Evolutionary conservation across 345 rosid genomes (phyloP).

Genomic region (Mallotus nudiflorus): DNA sequence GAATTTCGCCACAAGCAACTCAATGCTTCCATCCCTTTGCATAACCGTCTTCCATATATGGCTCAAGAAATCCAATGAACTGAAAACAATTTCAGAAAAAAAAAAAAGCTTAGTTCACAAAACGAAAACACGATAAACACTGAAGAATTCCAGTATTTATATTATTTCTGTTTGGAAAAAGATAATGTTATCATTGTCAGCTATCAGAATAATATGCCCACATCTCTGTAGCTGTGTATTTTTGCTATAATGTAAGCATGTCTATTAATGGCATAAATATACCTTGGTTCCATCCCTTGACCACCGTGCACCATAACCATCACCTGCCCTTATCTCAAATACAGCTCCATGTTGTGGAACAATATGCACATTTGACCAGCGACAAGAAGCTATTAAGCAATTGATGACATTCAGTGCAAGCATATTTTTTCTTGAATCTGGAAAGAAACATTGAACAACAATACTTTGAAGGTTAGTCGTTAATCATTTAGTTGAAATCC

Average conservation of each 20-base stretch:
- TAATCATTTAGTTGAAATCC: background rate
- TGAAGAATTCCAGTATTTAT: too few relatives aligned
- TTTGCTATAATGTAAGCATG: slow-evolving; percentile 1
- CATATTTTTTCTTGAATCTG: slow-evolving; percentile 62
- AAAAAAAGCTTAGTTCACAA: background rate
- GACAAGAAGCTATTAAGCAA: slow-evolving; percentile 42
- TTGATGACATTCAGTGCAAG: slow-evolving; percentile 49
- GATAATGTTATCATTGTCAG: background rate
- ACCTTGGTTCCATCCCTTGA: slow-evolving; percentile 74
- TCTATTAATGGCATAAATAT: slow-evolving; percentile 10
- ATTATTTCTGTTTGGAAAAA: background rate
- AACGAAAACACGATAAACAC: too few relatives aligned
- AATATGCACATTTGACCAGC: slow-evolving; percentile 67
- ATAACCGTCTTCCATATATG: slow-evolving; percentile 70
- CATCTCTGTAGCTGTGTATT: background rate
- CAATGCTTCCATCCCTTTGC: slow-evolving; percentile 68
- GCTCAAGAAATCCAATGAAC: slow-evolving; percentile 91
- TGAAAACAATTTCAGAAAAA: slow-evolving; percentile 31
- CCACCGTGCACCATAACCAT: slow-evolving; percentile 81
- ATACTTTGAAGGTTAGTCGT: background rate
- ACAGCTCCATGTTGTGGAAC: slow-evolving; percentile 67
- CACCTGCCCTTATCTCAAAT: slow-evolving; percentile 61
- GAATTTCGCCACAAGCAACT: background rate
- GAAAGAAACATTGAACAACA: background rate
- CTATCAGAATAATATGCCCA: background rate